Percentiles rank a stretch among this genome's conserved stretches.
These are phyloP conservation scores for Cladosporium halotolerans DNA, from an alignment of 2,329 filamentous ascomycete species.

Conservation along the genomic window DNA sequence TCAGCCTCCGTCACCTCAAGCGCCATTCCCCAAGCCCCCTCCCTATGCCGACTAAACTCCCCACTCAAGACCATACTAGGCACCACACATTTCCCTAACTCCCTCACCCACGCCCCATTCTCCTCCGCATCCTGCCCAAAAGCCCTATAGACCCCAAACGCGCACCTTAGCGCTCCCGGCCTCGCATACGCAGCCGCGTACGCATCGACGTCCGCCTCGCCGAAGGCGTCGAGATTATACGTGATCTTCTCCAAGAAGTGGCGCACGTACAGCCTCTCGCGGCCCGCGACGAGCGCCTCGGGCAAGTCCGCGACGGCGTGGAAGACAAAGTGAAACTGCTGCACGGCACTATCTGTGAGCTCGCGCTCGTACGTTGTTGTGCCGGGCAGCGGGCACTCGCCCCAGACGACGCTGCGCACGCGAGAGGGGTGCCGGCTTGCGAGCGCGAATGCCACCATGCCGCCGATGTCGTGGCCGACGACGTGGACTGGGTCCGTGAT, in stretches of 20 bases:
- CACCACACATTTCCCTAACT: constrained; percentile 24
- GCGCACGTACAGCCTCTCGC: constrained; percentile 36
- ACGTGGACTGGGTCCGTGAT: constrained; percentile 35
- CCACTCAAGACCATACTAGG: constrained; percentile 26
- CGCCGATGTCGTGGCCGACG: constrained; percentile 45
- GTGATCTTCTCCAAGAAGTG: constrained; percentile 37
- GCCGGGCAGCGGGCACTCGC: constrained; percentile 38
- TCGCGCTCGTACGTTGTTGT: constrained; percentile 29
- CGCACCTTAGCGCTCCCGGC: constrained; percentile 30
- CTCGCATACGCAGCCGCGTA: constrained; percentile 34
- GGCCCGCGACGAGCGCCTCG: constrained; percentile 33
- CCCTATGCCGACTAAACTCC: constrained; percentile 18
- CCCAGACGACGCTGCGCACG: constrained; percentile 35
- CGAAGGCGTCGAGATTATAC: constrained; percentile 32
- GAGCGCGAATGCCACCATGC: constrained; percentile 41
- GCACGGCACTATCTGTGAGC: constrained; percentile 6
- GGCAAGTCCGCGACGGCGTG: constrained; percentile 34
- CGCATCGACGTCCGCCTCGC: constrained; percentile 33
- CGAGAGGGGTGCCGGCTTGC: constrained; percentile 31
- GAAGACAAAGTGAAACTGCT: constrained; percentile 38
- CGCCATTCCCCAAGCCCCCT: constrained; percentile 20
- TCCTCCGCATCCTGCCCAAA: constrained; percentile 31
- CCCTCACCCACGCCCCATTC: constrained; percentile 19
- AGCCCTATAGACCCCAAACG: constrained; percentile 28
- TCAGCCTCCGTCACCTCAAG: constrained; percentile 16